Conservation (phyloP, 2,329 filamentous ascomycete species). For the Aspergillus sclerotialis region DNA sequence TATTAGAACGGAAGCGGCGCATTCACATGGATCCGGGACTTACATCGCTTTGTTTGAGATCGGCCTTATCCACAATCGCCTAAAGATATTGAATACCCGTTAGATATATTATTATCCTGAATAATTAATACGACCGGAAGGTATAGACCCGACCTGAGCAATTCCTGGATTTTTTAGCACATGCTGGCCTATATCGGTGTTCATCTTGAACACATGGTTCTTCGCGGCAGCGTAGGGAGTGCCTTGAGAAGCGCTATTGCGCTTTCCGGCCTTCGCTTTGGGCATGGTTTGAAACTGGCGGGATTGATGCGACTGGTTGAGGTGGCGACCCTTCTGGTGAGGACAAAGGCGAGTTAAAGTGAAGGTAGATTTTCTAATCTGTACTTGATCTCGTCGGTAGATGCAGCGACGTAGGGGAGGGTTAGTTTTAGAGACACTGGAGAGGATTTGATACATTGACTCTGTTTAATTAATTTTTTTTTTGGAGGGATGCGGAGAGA, state of each 20-base stretch:
- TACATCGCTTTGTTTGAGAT: constrained; percentile 77
- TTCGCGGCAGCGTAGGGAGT: constrained; percentile 40
- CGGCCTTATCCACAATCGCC: constrained; percentile 72
- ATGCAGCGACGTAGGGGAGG: too few relatives aligned
- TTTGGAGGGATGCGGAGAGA: constrained; percentile 12
- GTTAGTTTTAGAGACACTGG: not conserved
- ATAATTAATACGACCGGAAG: too few relatives aligned
- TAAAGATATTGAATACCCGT: not conserved
- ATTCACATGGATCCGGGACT: constrained; percentile 10
- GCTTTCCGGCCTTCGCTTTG: constrained; percentile 48
- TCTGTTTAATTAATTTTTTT: too few relatives aligned
- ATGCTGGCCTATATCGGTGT: constrained; percentile 81
- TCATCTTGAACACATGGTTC: constrained; percentile 97
- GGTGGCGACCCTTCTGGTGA: not conserved
- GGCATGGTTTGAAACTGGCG: constrained; percentile 38
- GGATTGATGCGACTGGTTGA: not conserved
- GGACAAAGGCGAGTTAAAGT: not conserved
- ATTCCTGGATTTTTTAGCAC: constrained; percentile 90
- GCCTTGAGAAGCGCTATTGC: constrained; percentile 38
- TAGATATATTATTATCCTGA: not conserved
- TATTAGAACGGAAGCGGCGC: constrained; percentile 1
- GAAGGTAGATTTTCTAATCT: too few relatives aligned
- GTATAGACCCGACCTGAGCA: constrained; percentile 49
- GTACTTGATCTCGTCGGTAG: too few relatives aligned
- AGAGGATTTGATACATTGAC: not conserved